These are phyloP conservation scores for Immersiella caudata DNA, from an alignment of 495 filamentous ascomycete genomes.

Conservation along the genomic window DNA sequence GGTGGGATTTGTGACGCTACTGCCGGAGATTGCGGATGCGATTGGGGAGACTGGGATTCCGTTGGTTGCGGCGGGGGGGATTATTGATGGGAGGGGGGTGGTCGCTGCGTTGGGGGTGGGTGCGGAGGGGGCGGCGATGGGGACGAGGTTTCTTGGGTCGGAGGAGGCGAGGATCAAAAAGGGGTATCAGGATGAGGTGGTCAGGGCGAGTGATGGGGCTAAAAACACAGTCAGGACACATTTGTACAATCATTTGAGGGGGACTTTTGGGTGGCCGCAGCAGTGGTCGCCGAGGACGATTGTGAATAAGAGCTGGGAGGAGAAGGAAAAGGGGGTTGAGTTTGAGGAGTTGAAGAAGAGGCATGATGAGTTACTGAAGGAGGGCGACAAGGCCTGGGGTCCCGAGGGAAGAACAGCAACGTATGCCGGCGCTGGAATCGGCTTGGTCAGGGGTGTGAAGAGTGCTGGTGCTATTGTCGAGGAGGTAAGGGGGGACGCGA, in stretches of 20 bases:
- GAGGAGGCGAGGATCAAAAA: conserved; percentile 84
- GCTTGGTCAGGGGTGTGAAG: conserved; percentile 64
- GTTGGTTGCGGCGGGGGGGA: conserved; percentile 90
- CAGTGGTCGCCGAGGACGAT: conserved; percentile 64
- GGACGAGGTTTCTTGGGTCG: conserved; percentile 86
- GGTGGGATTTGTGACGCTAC: conserved; percentile 85
- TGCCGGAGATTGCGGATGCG: conserved; percentile 78
- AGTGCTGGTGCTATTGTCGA: conserved; percentile 70
- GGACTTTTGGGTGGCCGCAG: conserved; percentile 69
- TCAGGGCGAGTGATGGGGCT: conserved; percentile 66
- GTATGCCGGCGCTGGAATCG: conserved; percentile 67
- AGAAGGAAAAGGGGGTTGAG: conserved; percentile 56
- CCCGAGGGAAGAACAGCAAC: conserved; percentile 65
- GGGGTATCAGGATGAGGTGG: conserved; percentile 88
- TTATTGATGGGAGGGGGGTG: conserved; percentile 87
- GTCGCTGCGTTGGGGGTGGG: conserved; percentile 84
- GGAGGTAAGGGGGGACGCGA: conserved; percentile 66
- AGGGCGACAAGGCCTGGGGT: conserved; percentile 64
- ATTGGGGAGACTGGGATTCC: conserved; percentile 78
- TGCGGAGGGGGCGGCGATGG: conserved; percentile 92
- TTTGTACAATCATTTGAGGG: conserved; percentile 71
- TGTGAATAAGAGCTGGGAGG: conserved; percentile 61
- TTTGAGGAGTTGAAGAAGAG: conserved; percentile 62
- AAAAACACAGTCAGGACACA: conserved; percentile 64
- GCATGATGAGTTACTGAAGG: conserved; percentile 58